Conservation (phyloP, 208 protist species). For the Acanthamoeba castellanii region DNA sequence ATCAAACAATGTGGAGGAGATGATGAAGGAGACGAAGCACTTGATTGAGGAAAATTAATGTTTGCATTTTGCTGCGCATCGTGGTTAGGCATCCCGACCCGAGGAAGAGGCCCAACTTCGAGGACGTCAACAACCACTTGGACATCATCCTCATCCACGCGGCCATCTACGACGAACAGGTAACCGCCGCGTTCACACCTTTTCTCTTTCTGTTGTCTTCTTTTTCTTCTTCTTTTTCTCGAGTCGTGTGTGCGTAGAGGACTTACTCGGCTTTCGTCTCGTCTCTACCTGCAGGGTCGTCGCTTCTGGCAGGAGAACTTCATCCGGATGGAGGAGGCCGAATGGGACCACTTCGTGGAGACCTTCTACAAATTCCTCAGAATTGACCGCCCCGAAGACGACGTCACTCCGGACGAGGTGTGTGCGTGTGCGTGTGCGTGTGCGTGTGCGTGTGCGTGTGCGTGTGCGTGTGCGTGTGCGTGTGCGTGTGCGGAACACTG, state of each 20-base stretch:
- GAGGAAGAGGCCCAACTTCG: constrained; percentile 25
- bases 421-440: too few species aligned
- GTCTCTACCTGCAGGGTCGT: not conserved
- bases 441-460: not conserved
- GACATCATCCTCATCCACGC: constrained; percentile 30
- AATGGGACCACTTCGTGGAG: constrained; percentile 82
- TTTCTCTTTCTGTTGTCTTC: too few species aligned
- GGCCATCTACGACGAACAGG: not conserved
- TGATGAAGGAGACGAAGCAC: too few species aligned
- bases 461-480: not conserved
- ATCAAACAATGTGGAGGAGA: not conserved
- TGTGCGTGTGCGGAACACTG: not conserved
- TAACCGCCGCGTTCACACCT: too few species aligned
- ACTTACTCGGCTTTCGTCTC: too few species aligned
- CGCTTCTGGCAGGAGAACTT: constrained; percentile 80
- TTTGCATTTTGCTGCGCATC: too few species aligned
- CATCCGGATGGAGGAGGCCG: constrained; percentile 59
- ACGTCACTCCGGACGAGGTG: not conserved
- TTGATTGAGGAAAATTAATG: too few species aligned
- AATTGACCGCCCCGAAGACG: not conserved
- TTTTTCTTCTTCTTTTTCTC: too few species aligned
- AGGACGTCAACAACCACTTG: constrained; percentile 40
- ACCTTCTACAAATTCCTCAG: constrained; percentile 76
- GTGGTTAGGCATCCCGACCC: not conserved
- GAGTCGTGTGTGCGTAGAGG: too few species aligned